These are phyloP conservation scores for Garcia nutans DNA, from an alignment of 345 rosid species.

Conservation along the genomic window DNA sequence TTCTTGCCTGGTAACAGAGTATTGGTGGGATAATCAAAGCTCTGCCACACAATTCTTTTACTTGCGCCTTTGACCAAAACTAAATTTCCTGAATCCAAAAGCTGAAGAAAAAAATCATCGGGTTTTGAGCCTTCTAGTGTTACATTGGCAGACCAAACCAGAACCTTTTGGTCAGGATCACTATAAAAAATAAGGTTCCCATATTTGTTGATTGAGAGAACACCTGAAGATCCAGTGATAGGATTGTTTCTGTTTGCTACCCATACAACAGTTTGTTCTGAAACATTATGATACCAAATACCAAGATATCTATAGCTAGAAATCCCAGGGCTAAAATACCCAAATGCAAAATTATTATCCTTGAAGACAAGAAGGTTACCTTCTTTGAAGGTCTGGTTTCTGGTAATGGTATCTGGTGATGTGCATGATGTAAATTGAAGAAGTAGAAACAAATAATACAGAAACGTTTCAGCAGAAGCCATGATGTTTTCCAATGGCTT, in stretches of 20 bases:
- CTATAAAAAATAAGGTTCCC: constrained; percentile 24
- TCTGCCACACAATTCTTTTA: neutral
- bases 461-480: neutral
- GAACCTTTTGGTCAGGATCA: neutral
- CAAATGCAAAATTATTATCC: constrained; percentile 14
- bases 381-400: constrained; percentile 18
- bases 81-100: constrained; percentile 21
- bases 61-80: neutral
- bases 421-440: neutral
- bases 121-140: neutral
- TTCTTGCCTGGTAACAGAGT: neutral
- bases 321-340: constrained; percentile 30
- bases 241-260: constrained; percentile 24
- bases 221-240: constrained; percentile 14
- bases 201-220: constrained; percentile 4
- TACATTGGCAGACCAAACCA: constrained; percentile 27
- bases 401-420: constrained; percentile 1
- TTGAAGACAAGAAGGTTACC: constrained; percentile 9
- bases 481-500: neutral
- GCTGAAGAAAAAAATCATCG: neutral
- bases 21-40: constrained; percentile 2
- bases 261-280: too few relatives aligned
- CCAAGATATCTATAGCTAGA: constrained; percentile 28
- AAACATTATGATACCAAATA: constrained; percentile 23
- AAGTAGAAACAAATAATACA: too few relatives aligned